Conservation (phyloP, 768 basidiomycete genomes). For the Pisolithus marmoratus region DNA sequence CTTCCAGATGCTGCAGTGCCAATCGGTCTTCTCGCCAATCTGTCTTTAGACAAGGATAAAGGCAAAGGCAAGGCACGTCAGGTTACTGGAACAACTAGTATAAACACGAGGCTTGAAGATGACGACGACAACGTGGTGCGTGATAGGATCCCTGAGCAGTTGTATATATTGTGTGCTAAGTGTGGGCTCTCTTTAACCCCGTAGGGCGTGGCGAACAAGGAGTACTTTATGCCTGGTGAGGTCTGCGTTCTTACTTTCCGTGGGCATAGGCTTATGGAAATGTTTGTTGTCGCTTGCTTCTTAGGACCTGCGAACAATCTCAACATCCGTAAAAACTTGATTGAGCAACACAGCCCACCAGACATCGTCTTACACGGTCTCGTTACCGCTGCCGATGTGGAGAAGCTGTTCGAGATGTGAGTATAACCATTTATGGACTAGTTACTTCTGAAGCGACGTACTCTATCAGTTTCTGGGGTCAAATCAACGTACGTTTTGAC, state of each 20-base stretch:
- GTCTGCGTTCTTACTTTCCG: neutral
- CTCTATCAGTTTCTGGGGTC: slow-evolving; percentile 60
- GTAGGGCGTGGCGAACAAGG: slow-evolving; percentile 76
- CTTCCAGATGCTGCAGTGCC: slow-evolving; percentile 71
- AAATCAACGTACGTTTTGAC: slow-evolving; percentile 54
- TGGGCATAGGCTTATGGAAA: neutral
- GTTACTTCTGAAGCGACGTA: neutral
- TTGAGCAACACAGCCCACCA: slow-evolving; percentile 74
- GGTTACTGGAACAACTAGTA: slow-evolving; percentile 11
- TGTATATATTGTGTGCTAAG: slow-evolving; percentile 12
- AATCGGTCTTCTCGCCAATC: slow-evolving; percentile 66
- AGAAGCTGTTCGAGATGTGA: slow-evolving; percentile 79
- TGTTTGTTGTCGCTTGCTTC: neutral
- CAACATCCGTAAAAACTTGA: slow-evolving; percentile 59
- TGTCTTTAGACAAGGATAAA: slow-evolving; percentile 56
- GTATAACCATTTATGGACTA: slow-evolving; percentile 22
- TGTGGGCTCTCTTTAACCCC: neutral
- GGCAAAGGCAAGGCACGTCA: slow-evolving; percentile 33
- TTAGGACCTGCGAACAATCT: slow-evolving; percentile 70
- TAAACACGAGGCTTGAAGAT: slow-evolving; percentile 31
- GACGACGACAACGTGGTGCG: slow-evolving; percentile 63
- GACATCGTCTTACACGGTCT: slow-evolving; percentile 79
- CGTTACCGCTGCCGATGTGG: slow-evolving; percentile 72
- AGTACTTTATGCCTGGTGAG: slow-evolving; percentile 73
- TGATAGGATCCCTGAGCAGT: slow-evolving; percentile 1